phyloP scores from a whole-genome alignment of 2,329 filamentous ascomycete species.

The Helicocarpus griseus region DNA sequence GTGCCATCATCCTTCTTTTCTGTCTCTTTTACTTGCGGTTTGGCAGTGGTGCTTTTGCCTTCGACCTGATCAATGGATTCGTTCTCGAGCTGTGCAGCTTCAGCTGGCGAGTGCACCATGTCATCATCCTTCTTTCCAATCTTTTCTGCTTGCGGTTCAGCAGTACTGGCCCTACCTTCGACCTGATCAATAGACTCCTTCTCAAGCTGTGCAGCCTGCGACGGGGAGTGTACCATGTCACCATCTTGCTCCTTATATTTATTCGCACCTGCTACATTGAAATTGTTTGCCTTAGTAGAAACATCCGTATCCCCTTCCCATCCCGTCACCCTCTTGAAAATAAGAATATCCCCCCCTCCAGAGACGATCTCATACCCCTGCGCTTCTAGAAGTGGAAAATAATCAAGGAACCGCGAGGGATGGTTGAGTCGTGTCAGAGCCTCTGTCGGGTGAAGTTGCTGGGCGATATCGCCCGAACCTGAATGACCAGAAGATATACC shows the following conservation, averaged over 20 bases:
- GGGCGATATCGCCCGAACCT: slow-evolving; percentile 13
- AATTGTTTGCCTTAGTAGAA: background rate
- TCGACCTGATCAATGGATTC: slow-evolving; percentile 7
- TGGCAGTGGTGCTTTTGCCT: background rate
- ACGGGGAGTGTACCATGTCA: slow-evolving; percentile 7
- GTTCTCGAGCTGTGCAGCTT: slow-evolving; percentile 5
- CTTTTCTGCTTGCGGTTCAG: background rate
- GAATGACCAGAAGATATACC: slow-evolving; percentile 23
- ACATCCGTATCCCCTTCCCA: background rate
- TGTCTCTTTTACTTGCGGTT: background rate
- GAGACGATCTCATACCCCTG: slow-evolving; percentile 35
- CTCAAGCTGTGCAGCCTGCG: slow-evolving; percentile 5
- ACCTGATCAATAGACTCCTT: slow-evolving; percentile 7
- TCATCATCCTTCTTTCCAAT: background rate
- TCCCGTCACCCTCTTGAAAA: slow-evolving; percentile 23
- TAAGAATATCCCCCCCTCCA: slow-evolving; percentile 32
- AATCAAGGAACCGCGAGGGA: slow-evolving; percentile 32
- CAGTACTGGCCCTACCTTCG: background rate
- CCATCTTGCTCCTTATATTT: background rate
- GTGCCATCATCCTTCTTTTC: background rate
- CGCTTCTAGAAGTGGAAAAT: slow-evolving; percentile 28
- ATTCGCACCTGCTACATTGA: background rate
- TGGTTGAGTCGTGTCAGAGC: slow-evolving; percentile 29
- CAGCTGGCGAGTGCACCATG: slow-evolving; percentile 6
- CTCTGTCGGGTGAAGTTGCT: slow-evolving; percentile 20